These are phyloP conservation scores for Peronospora destructor DNA, from an alignment of 352 stramenopile species.

Conservation along the genomic window DNA sequence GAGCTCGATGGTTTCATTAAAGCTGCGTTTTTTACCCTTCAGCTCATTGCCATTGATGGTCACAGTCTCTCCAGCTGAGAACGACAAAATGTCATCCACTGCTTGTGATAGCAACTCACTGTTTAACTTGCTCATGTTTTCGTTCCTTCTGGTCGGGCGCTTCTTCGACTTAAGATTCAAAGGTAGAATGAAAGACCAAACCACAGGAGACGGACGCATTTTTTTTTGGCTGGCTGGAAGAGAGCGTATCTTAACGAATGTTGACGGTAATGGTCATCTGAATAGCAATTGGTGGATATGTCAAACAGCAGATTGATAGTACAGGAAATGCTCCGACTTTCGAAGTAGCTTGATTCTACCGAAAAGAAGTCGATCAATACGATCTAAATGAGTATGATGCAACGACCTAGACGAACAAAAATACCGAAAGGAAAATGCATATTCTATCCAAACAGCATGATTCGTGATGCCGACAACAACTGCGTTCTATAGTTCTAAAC, in stretches of 20 bases:
- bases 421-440: no score
- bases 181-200: conserved; percentile 58
- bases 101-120: conserved; percentile 93
- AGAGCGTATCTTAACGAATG: neutral
- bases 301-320: no score
- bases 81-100: conserved; percentile 95
- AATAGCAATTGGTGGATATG: no score
- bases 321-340: no score
- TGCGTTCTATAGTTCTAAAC: conserved; percentile 31
- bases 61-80: conserved; percentile 91
- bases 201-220: neutral
- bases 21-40: conserved; percentile 99
- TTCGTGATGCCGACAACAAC: no score
- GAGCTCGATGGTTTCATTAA: conserved; percentile 98
- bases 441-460: neutral
- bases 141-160: conserved; percentile 34
- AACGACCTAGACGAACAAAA: no score
- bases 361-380: no score
- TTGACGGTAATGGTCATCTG: neutral
- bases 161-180: conserved; percentile 55
- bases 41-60: conserved; percentile 86
- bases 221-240: conserved; percentile 3
- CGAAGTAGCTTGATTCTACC: no score
- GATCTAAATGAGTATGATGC: no score
- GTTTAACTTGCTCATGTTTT: conserved; percentile 95